Percentiles rank a stretch among this genome's conserved stretches.
These are phyloP conservation scores for Eimeria acervulina DNA, from an alignment of 169 alveolate genomes.

Conservation along the genomic window DNA sequence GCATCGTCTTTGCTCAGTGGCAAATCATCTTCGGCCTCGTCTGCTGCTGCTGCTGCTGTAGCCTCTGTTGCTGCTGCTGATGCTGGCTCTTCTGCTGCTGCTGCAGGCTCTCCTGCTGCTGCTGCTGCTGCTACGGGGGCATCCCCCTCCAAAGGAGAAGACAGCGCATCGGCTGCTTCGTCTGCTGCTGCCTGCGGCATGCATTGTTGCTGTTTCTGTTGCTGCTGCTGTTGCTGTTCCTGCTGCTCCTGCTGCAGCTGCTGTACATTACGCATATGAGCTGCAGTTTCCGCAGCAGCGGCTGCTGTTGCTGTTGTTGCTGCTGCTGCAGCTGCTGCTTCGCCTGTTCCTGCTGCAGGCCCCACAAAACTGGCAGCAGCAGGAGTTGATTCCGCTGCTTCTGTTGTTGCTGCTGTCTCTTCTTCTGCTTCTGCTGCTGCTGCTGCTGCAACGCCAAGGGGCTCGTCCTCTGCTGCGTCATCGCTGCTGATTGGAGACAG, in stretches of 20 bases:
- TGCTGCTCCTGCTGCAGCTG: slow-evolving; percentile 17
- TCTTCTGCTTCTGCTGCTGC: background rate
- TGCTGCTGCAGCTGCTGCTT: background rate
- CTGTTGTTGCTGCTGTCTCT: background rate
- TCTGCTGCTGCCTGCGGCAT: background rate
- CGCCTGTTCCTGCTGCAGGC: background rate
- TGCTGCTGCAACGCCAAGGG: background rate
- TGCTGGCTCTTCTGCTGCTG: background rate
- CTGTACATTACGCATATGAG: background rate
- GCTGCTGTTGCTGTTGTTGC: background rate
- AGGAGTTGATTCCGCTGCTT: background rate
- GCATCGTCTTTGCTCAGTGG: background rate
- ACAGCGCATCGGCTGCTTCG: background rate
- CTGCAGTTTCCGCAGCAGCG: background rate
- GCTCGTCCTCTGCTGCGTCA: background rate
- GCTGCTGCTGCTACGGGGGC: background rate
- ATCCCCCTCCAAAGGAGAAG: background rate
- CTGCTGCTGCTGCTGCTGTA: background rate
- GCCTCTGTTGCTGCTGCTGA: background rate
- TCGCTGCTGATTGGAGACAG: slow-evolving; percentile 26
- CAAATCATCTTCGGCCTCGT: too few relatives aligned
- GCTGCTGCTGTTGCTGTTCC: background rate
- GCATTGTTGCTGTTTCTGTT: background rate
- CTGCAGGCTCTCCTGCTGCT: slow-evolving; percentile 1
- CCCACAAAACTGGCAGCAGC: background rate